Conservation (phyloP, 2,329 filamentous ascomycete species). For the Coniochaeta prunicola region DNA sequence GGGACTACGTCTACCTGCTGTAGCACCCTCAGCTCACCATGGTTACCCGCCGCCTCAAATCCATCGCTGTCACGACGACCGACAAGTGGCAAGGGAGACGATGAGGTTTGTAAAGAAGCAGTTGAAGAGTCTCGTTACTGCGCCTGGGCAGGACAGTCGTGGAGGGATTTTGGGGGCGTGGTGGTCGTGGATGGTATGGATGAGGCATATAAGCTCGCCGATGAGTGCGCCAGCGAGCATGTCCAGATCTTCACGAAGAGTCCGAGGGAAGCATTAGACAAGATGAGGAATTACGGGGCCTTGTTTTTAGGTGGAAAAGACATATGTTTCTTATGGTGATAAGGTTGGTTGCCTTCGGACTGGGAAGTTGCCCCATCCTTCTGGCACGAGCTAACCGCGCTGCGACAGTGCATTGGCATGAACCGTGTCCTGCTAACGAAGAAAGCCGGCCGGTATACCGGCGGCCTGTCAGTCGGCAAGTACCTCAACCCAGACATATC, state of each 20-base stretch:
- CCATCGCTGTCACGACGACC: slow-evolving; percentile 4
- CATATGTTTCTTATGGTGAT: slow-evolving; percentile 46
- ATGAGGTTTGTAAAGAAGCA: slow-evolving; percentile 28
- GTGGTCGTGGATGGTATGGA: slow-evolving; percentile 32
- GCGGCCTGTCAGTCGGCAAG: slow-evolving; percentile 49
- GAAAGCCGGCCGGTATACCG: slow-evolving; percentile 39
- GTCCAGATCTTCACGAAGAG: slow-evolving; percentile 40
- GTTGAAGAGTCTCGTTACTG: slow-evolving; percentile 33
- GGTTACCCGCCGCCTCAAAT: slow-evolving; percentile 7
- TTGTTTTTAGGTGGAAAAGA: slow-evolving; percentile 43
- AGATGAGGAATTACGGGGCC: slow-evolving; percentile 43
- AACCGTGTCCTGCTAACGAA: slow-evolving; percentile 46
- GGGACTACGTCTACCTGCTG: neutral
- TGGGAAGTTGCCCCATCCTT: neutral
- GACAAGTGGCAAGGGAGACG: slow-evolving; percentile 25
- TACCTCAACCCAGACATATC: slow-evolving; percentile 45
- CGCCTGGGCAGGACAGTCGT: slow-evolving; percentile 30
- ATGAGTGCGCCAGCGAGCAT: slow-evolving; percentile 41
- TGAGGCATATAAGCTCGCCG: slow-evolving; percentile 34
- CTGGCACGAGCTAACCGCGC: neutral
- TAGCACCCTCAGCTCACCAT: slow-evolving; percentile 1
- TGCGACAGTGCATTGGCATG: slow-evolving; percentile 37
- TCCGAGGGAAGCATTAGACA: slow-evolving; percentile 38
- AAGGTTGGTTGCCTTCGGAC: slow-evolving; percentile 20
- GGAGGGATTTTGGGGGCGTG: slow-evolving; percentile 38